These are phyloP conservation scores for Penicillium taxi DNA, from an alignment of 495 filamentous ascomycete genomes.

Conservation along the genomic window DNA sequence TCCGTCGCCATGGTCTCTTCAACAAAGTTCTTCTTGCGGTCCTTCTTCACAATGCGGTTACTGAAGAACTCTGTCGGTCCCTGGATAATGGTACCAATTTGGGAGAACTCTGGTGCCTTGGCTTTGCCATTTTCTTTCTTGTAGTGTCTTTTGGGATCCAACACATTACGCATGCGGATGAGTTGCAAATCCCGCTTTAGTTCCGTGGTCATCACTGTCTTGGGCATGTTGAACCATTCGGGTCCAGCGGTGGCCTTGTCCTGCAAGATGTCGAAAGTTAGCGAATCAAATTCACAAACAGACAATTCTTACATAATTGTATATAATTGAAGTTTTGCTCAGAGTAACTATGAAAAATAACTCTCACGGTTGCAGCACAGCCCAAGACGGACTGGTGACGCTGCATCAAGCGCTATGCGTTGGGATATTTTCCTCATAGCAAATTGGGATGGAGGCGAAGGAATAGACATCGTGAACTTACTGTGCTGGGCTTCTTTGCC, in stretches of 20 bases:
- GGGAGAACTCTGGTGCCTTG: slow-evolving; percentile 67
- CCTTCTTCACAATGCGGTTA: slow-evolving; percentile 70
- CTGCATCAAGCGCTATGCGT: slow-evolving; percentile 54
- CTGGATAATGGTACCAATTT: slow-evolving; percentile 82
- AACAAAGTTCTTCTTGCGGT: slow-evolving; percentile 84
- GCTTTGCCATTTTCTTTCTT: slow-evolving; percentile 69
- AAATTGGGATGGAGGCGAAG: slow-evolving; percentile 13
- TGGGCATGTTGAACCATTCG: slow-evolving; percentile 78
- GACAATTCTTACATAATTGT: slow-evolving; percentile 1
- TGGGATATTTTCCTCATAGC: slow-evolving; percentile 67
- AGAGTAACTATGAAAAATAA: slow-evolving; percentile 98
- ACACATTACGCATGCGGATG: slow-evolving; percentile 76
- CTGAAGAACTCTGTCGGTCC: slow-evolving; percentile 84
- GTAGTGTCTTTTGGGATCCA: slow-evolving; percentile 87
- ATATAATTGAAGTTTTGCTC: slow-evolving; percentile 44
- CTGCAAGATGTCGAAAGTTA: slow-evolving; percentile 27
- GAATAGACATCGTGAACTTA: slow-evolving; percentile 25
- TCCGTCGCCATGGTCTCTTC: slow-evolving; percentile 73
- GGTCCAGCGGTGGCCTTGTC: slow-evolving; percentile 54
- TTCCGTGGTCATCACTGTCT: slow-evolving; percentile 72
- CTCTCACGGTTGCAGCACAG: slow-evolving; percentile 68
- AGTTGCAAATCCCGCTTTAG: slow-evolving; percentile 82
- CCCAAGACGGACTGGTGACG: slow-evolving; percentile 65
- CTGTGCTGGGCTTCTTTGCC: slow-evolving; percentile 34
- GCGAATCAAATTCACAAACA: slow-evolving; percentile 5